Evolutionary conservation across 2,329 filamentous ascomycete species (phyloP).

Genomic region (Coniochaeta pulveracea): DNA sequence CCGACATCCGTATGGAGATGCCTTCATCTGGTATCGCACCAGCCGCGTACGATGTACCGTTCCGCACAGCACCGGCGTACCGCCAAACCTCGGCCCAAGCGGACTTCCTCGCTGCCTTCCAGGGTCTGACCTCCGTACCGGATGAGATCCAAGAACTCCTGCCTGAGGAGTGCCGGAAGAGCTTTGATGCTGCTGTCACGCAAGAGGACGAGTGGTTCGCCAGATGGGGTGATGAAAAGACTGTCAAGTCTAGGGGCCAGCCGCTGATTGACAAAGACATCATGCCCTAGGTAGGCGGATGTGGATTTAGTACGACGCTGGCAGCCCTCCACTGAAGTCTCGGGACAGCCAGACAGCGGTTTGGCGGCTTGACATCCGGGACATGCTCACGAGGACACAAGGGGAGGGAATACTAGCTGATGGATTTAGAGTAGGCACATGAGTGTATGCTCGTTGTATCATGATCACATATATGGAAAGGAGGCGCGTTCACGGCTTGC

Average conservation of each 20-base stretch:
- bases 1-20: constrained; percentile 42
- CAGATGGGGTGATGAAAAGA: constrained; percentile 60
- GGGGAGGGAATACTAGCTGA: background rate
- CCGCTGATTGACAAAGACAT: constrained; percentile 54
- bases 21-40: constrained; percentile 34
- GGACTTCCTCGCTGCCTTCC: constrained; percentile 39
- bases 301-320: too few species aligned
- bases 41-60: constrained; percentile 29
- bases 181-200: constrained; percentile 56
- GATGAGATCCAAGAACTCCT: constrained; percentile 56
- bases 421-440: background rate
- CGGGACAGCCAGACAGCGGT: background rate
- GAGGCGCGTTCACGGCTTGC: too few species aligned
- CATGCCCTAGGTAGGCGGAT: too few species aligned
- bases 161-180: constrained; percentile 57
- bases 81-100: constrained; percentile 19
- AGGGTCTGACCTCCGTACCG: constrained; percentile 51
- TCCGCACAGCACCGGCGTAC: constrained; percentile 22
- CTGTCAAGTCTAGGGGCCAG: constrained; percentile 37
- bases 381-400: background rate
- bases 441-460: too few species aligned
- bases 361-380: background rate
- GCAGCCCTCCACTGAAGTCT: background rate
- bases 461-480: too few species aligned
- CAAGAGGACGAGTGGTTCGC: constrained; percentile 62